Base-by-base conservation (phyloP, 2,329 filamentous ascomycete species). In the Elsinoe arachidis region DNA sequence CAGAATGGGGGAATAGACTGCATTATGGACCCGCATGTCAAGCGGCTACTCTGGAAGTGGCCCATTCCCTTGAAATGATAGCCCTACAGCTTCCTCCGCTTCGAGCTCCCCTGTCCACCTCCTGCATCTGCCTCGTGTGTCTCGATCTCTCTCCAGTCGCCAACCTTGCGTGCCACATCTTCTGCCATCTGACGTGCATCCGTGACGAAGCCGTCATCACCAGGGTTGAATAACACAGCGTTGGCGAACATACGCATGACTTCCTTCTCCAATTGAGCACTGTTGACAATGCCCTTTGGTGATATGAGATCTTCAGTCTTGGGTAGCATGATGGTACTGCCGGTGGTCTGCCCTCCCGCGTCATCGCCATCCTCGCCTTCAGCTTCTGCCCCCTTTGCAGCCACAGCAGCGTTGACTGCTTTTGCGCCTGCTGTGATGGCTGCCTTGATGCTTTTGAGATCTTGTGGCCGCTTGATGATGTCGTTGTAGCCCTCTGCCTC, bases 241-340 rank as follows among this genome's bases (percentile, higher is more conserved):
- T 97, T 97, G 63, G 90, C 90, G 70, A 97, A 96, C 88, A 97
- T 96, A 65, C 95, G 88, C 65, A 95, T 89, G 10, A 97, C 76
- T 70, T 97, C 92, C 63, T 90, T 89, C 72, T 97, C 92, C 14
- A 97, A 79, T 69, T 97, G 93, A 1, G 87, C 84, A 53, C 88
- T 91, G 71, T 97, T 97, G 71, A 97, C 88, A 65, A 97, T 96
- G 17, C 85, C 89, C 64, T 85, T 88, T 0, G 93, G 92, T 2
- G 92, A 89, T 2, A 92, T 79, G 23, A 96, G 77, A 58, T 96
- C 89, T 52, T 85, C 80, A 1, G 82, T 86, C 58, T 87, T 80
- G 7, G 87, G 83, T 5, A 92, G 73, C 77, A 80, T 82, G 17
- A 87, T 75, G 58, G 74, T 79, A 5, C 79, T 75, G 30, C 59